A percentile compares a stretch with the other conserved stretches of the same genome.
These are phyloP conservation scores for Dactylellina cionopaga DNA, from an alignment of 2,329 filamentous ascomycete species.

Conservation along the genomic window DNA sequence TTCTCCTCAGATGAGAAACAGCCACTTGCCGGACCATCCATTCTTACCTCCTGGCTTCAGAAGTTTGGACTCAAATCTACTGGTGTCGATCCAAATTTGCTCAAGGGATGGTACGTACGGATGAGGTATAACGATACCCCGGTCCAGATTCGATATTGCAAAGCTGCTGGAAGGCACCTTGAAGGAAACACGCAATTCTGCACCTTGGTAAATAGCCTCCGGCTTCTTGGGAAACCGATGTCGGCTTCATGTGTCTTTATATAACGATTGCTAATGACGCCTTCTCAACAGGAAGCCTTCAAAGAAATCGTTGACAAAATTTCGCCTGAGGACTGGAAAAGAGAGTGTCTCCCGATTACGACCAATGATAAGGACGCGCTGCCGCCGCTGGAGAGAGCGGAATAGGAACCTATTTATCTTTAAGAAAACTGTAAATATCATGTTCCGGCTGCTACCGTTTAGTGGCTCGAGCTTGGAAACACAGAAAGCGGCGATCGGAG, in stretches of 20 bases:
- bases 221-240: neutral
- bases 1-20: constrained; percentile 68
- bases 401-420: no score
- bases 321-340: constrained; percentile 81
- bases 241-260: neutral
- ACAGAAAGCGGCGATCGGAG: no score
- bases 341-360: constrained; percentile 64
- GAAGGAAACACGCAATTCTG: constrained; percentile 89
- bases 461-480: neutral
- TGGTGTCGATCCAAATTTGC: constrained; percentile 62
- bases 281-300: constrained; percentile 75
- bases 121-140: constrained; percentile 89
- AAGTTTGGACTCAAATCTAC: constrained; percentile 40
- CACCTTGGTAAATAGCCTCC: constrained; percentile 72
- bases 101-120: constrained; percentile 85
- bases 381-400: constrained; percentile 61
- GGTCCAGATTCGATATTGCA: constrained; percentile 84
- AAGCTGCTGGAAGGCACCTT: constrained; percentile 78
- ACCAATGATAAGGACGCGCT: constrained; percentile 67
- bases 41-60: constrained; percentile 33
- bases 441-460: no score
- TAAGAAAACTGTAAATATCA: no score
- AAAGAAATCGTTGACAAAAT: constrained; percentile 91
- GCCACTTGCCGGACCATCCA: constrained; percentile 8
- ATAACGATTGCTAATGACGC: neutral